These are phyloP conservation scores for Carnegiea gigantea DNA, from an alignment of 179 eudicot species.

Conservation along the genomic window DNA sequence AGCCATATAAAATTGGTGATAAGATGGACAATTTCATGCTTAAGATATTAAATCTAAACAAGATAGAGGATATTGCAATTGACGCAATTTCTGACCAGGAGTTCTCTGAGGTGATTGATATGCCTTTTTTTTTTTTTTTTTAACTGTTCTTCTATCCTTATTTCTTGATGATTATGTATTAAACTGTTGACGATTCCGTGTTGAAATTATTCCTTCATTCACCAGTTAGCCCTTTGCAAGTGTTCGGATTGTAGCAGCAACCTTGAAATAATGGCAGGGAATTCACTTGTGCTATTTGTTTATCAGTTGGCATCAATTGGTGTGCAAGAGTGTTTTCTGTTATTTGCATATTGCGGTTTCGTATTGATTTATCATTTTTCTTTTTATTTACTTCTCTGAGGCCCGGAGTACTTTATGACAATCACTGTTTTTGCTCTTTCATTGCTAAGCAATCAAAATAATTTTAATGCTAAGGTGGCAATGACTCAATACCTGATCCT, in stretches of 20 bases:
- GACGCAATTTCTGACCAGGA: conserved; percentile 93
- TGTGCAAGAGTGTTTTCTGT: not conserved
- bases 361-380: not conserved
- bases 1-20: conserved; percentile 66
- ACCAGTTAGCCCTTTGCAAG: not conserved
- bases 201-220: not conserved
- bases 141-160: not conserved
- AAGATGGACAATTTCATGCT: conserved; percentile 60
- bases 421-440: not conserved
- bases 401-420: not conserved
- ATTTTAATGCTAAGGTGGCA: not conserved
- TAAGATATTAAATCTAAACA: conserved; percentile 82
- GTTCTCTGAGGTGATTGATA: conserved; percentile 76
- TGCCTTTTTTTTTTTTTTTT: conserved; percentile 10
- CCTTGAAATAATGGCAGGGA: not conserved
- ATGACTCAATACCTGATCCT: not conserved
- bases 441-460: not conserved
- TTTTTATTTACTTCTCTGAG: not conserved
- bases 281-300: not conserved
- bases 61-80: conserved; percentile 68
- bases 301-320: not conserved
- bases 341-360: not conserved
- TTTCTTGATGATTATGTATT: not conserved
- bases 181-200: too few species aligned
- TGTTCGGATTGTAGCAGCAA: not conserved